A percentile compares a stretch with the other conserved stretches of the same genome.
phyloP scores from a whole-genome alignment of 768 basidiomycete genomes.

The Mrakia gelida region DNA sequence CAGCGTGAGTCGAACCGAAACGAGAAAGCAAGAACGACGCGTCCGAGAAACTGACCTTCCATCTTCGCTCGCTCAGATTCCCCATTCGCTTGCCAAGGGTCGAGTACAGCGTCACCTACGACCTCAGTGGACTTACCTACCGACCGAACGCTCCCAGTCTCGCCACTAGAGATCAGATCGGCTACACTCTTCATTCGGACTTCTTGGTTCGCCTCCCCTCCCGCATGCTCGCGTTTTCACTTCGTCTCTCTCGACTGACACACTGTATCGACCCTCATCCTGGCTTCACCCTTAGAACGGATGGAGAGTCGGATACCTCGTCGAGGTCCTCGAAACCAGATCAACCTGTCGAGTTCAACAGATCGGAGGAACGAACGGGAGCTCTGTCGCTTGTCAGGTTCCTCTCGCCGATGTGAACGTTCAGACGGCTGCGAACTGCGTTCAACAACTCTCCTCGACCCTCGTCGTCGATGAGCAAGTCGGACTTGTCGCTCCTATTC shows the following conservation, averaged over 20 bases:
- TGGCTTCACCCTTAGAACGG: background rate
- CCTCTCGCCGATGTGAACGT: background rate
- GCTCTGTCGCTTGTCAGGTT: background rate
- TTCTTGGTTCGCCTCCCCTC: background rate
- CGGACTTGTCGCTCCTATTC: background rate
- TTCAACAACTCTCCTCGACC: background rate
- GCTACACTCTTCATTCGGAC: background rate
- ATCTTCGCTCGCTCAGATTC: too few relatives aligned
- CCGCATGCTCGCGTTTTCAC: background rate
- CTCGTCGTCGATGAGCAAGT: background rate
- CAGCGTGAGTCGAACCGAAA: background rate
- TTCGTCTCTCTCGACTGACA: background rate
- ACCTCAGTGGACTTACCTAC: background rate
- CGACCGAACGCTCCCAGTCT: background rate
- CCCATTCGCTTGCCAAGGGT: background rate
- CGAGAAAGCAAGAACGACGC: too few relatives aligned
- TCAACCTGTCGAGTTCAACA: background rate
- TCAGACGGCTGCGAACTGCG: background rate
- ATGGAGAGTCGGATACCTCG: background rate
- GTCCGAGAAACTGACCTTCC: too few relatives aligned
- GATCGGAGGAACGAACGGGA: background rate
- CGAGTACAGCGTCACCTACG: background rate
- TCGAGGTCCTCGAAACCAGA: background rate
- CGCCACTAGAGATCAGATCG: background rate
- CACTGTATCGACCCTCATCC: background rate